Percentiles rank a stretch among this genome's conserved stretches.
Evolutionary conservation across 441 rosid species (phyloP).

Genomic region (Adansonia gregorii): DNA sequence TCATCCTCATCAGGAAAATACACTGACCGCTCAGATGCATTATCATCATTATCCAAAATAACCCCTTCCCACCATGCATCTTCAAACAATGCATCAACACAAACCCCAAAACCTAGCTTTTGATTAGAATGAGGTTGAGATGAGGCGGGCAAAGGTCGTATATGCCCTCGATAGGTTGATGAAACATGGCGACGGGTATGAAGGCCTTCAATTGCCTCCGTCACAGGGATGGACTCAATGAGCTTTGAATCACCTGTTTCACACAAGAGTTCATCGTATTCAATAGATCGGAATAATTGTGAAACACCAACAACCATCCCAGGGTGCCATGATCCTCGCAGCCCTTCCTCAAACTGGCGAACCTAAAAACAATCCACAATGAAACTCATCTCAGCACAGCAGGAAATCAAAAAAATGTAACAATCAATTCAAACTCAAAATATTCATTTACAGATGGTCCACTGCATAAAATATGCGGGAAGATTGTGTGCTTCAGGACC

Average conservation of each 20-base stretch:
- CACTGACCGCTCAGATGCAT: slow-evolving; percentile 42
- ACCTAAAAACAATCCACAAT: slow-evolving; percentile 34
- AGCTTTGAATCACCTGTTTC: slow-evolving; percentile 40
- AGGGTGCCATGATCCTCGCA: slow-evolving; percentile 49
- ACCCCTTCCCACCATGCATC: slow-evolving; percentile 64
- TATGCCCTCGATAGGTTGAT: slow-evolving; percentile 43
- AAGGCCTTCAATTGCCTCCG: slow-evolving; percentile 48
- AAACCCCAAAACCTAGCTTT: slow-evolving; percentile 42
- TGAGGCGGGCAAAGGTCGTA: slow-evolving; percentile 37
- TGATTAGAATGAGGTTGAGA: slow-evolving; percentile 23
- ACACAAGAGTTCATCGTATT: slow-evolving; percentile 44
- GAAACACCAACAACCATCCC: slow-evolving; percentile 46
- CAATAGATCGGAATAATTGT: slow-evolving; percentile 35
- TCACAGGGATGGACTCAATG: slow-evolving; percentile 42
- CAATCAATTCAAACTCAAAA: neutral
- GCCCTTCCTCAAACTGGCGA: slow-evolving; percentile 52
- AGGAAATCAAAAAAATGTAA: slow-evolving; percentile 12
- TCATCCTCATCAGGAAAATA: slow-evolving; percentile 53
- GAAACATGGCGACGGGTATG: slow-evolving; percentile 40
- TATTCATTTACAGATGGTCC: neutral
- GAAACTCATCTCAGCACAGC: neutral
- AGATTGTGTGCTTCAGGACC: neutral
- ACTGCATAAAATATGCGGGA: neutral
- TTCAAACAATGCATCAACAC: slow-evolving; percentile 47
- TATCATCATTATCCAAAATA: slow-evolving; percentile 39